Evolutionary conservation across 2,329 filamentous ascomycete species (phyloP).

Genomic region (Epicoccum nigrum): DNA sequence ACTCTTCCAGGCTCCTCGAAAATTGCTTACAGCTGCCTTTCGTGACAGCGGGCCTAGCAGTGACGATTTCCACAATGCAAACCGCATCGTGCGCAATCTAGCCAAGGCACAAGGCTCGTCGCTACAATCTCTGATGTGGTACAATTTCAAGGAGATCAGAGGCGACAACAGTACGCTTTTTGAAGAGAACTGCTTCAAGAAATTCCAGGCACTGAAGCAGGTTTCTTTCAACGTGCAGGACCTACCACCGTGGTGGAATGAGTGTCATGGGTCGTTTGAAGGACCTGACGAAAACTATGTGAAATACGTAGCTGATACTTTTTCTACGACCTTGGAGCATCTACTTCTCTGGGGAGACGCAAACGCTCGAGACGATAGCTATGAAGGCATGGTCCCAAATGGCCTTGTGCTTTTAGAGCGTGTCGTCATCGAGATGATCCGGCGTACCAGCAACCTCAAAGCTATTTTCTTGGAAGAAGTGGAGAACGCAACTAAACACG

Average conservation of each 20-base stretch:
- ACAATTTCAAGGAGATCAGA: background rate
- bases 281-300: background rate
- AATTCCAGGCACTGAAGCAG: background rate
- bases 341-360: background rate
- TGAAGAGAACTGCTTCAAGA: background rate
- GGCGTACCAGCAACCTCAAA: background rate
- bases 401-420: background rate
- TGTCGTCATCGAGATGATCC: background rate
- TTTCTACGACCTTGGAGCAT: background rate
- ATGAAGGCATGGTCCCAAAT: background rate
- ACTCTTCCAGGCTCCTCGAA: background rate
- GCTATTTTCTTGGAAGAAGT: background rate
- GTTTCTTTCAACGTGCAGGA: background rate
- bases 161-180: background rate
- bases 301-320: background rate
- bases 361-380: background rate
- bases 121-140: slow-evolving; percentile 5
- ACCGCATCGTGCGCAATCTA: background rate
- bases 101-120: background rate
- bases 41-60: background rate
- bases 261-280: background rate
- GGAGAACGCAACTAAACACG: background rate
- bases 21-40: background rate
- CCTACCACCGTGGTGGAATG: background rate
- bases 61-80: background rate